Evolutionary conservation across 2,329 filamentous ascomycete genomes (phyloP), one percentile per base, ranked within the genome.

Genomic region (Pseudogymnoascus sp.): DNA sequence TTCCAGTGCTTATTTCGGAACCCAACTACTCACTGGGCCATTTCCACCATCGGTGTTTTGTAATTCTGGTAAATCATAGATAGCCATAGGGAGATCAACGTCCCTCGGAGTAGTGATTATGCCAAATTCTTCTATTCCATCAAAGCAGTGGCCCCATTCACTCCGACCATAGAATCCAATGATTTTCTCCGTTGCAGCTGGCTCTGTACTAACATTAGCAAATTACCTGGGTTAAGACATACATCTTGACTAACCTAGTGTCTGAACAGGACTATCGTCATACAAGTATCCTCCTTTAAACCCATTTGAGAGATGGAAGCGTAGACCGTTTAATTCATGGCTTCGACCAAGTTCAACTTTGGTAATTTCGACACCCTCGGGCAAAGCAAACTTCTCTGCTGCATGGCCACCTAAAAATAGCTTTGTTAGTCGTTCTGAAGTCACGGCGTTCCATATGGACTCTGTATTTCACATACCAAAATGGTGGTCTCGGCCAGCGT

Each of bases 151-250:
- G 1, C 66, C 69, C 10, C 67, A 68, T 7, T 68, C 67, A 63
- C 75, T 79, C 60, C 67, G 70, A 2, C 79, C 79, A 64, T 72
- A 80, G 66, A 82, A 81, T 0, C 79, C 79, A 8, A 82, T 72
- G 50, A 82, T 77, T 11, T 72, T 72, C 61, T 81, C 75, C 26
- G 73, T 71, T 0, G 64, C 44, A 1, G 65, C 69, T 1, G 76
- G 73, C 61, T 73, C 73, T 67, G 75, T 67, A 42, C 67, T 62
- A 26, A 11, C 42, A 21, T 31, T 40, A 50, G 53, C 21, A 4
- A 19, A n/a, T 21, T 19, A 42, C 17, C 38, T 19, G 15, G 15
- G 15, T 38, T 9, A 38, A 3, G 36, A 15, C 13, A 15, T 17
- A 38, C n/a, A 17, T 15, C 36, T n/a, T 17, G 10, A 63, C 15